phyloP scores from a whole-genome alignment of 768 basidiomycete genomes.

The Tulasnella sp. region DNA sequence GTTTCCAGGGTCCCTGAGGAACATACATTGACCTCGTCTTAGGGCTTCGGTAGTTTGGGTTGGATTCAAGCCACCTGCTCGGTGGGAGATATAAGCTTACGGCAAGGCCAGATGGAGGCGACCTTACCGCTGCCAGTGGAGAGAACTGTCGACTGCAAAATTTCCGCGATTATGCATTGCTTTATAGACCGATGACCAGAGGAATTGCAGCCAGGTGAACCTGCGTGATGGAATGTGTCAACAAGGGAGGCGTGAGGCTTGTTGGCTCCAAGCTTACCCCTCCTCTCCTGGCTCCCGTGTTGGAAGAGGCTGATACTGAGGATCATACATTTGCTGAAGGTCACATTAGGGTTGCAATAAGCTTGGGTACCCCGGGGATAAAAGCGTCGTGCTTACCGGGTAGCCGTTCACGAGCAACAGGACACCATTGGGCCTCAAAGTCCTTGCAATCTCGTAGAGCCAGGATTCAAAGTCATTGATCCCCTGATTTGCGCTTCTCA shows the following conservation, averaged over 20 bases:
- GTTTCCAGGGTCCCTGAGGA: conserved; percentile 30
- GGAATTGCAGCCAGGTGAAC: conserved; percentile 10
- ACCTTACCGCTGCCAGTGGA: conserved; percentile 1
- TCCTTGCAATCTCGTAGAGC: conserved; percentile 18
- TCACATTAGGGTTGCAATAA: neutral
- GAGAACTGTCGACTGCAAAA: neutral
- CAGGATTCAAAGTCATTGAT: conserved; percentile 16
- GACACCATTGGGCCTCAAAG: neutral
- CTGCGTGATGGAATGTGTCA: neutral
- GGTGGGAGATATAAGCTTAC: neutral
- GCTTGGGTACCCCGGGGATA: no score
- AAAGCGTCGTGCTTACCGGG: neutral
- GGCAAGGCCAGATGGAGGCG: neutral
- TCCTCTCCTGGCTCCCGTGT: neutral
- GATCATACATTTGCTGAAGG: conserved; percentile 13
- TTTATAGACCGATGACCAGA: neutral
- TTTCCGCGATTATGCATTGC: conserved; percentile 6
- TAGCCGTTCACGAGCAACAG: neutral
- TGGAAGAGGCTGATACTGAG: neutral
- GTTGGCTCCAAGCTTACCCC: neutral
- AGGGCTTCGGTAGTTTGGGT: conserved; percentile 4
- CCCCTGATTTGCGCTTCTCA: conserved; percentile 18
- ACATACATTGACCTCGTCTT: neutral
- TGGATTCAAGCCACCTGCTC: conserved; percentile 9
- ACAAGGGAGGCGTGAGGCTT: neutral